Conservation (phyloP, 2,329 filamentous ascomycete species). For the Aureobasidium lini region DNA sequence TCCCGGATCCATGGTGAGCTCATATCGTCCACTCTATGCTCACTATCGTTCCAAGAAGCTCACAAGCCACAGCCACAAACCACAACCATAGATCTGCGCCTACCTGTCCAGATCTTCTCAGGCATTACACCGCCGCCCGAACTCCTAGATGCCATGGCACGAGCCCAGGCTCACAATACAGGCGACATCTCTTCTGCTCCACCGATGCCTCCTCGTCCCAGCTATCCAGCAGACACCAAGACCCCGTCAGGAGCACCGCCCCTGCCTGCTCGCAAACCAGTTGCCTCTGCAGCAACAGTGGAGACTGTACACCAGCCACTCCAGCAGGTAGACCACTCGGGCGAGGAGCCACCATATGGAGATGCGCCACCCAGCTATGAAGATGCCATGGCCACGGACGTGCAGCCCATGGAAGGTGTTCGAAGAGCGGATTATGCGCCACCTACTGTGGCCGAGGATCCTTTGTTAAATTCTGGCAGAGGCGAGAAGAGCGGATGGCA, state of each 20-base stretch:
- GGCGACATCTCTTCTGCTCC: constrained; percentile 21
- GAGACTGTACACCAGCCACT: background rate
- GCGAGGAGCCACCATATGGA: constrained; percentile 38
- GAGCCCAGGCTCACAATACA: constrained; percentile 16
- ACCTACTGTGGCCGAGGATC: constrained; percentile 28
- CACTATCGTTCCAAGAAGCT: background rate
- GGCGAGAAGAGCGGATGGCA: constrained; percentile 26
- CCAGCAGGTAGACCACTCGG: background rate
- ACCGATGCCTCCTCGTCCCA: background rate
- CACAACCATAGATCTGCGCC: constrained; percentile 68
- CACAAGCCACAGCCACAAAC: constrained; percentile 44
- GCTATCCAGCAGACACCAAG: background rate
- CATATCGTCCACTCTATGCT: too few relatives aligned
- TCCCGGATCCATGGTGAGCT: background rate
- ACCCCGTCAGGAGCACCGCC: constrained; percentile 2
- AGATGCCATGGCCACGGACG: constrained; percentile 74
- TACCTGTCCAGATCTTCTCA: constrained; percentile 76
- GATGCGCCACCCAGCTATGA: constrained; percentile 94
- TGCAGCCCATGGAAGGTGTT: constrained; percentile 65
- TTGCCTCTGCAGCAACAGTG: background rate
- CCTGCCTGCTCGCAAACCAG: constrained; percentile 3
- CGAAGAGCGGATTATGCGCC: constrained; percentile 55
- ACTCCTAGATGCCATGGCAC: constrained; percentile 59
- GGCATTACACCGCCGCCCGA: constrained; percentile 75
- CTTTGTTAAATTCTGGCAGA: constrained; percentile 20